Percentiles rank a stretch among this genome's conserved stretches.
Conservation (phyloP, 768 basidiomycete species). For the Russula lepida region DNA sequence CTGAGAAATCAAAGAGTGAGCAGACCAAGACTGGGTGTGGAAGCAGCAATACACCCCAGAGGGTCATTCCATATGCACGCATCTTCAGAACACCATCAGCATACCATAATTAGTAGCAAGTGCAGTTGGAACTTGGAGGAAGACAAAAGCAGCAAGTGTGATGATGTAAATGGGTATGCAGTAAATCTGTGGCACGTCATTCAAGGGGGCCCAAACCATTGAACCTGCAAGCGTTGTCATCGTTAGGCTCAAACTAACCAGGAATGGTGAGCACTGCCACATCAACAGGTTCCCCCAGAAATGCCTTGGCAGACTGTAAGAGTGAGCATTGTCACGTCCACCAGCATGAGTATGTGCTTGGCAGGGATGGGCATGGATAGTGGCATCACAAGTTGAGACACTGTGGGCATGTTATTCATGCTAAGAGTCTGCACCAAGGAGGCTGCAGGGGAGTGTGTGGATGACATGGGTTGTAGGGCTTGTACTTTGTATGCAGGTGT, state of each 20-base stretch:
- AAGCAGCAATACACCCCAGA: too few species aligned
- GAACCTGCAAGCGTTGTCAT: constrained; percentile 21
- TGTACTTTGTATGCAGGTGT: constrained; percentile 80
- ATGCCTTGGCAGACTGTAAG: constrained; percentile 80
- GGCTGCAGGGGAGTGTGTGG: constrained; percentile 43
- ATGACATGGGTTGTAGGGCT: constrained; percentile 69
- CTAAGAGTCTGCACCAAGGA: constrained; percentile 37
- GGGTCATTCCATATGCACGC: too few species aligned
- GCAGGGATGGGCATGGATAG: constrained; percentile 60
- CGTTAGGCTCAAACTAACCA: constrained; percentile 59
- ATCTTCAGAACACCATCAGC: too few species aligned
- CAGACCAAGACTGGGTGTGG: too few species aligned
- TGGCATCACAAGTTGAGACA: constrained; percentile 61
- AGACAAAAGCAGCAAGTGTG: constrained; percentile 28
- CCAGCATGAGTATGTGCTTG: constrained; percentile 68
- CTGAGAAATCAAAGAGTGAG: too few species aligned
- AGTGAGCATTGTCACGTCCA: constrained; percentile 82
- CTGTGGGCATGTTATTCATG: constrained; percentile 48
- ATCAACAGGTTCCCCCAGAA: constrained; percentile 68
- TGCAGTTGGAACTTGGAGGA: constrained; percentile 30
- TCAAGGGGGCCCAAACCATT: constrained; percentile 28
- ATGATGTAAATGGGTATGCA: constrained; percentile 30
- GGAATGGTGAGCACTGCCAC: constrained; percentile 85
- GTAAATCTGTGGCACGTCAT: constrained; percentile 29
- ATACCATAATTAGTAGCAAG: too few species aligned